Evolutionary conservation across 352 stramenopile genomes (phyloP).

Genomic region (Phytophthora sp.): DNA sequence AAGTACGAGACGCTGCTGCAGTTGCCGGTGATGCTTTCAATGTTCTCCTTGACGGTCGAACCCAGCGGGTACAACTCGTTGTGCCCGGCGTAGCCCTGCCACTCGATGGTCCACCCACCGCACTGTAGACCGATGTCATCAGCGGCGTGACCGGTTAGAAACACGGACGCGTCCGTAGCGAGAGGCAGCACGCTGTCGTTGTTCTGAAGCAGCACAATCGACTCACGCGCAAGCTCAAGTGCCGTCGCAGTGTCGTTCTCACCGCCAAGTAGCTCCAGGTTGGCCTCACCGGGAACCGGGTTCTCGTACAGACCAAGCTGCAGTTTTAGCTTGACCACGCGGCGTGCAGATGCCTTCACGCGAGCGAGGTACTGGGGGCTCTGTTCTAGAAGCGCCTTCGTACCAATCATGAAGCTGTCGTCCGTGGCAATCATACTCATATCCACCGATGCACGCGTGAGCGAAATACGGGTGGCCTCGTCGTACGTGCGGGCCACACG

Average conservation of each 20-base stretch:
- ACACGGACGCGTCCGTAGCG: slow-evolving; percentile 4
- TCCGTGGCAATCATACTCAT: slow-evolving; percentile 83
- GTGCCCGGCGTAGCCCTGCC: slow-evolving; percentile 66
- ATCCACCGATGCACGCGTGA: slow-evolving; percentile 77
- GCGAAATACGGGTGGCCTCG: slow-evolving; percentile 53
- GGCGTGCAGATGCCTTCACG: slow-evolving; percentile 48
- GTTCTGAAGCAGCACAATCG: slow-evolving; percentile 35
- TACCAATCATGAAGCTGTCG: slow-evolving; percentile 42
- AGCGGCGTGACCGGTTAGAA: slow-evolving; percentile 35
- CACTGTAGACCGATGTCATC: slow-evolving; percentile 64
- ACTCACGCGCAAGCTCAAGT: slow-evolving; percentile 63
- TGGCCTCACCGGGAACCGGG: slow-evolving; percentile 43
- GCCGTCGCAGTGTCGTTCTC: slow-evolving; percentile 42
- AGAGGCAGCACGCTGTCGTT: slow-evolving; percentile 19
- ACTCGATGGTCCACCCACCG: slow-evolving; percentile 77
- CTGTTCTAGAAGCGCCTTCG: slow-evolving; percentile 36
- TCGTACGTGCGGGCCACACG: slow-evolving; percentile 34
- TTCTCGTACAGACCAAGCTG: slow-evolving; percentile 61
- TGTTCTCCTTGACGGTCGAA: slow-evolving; percentile 16
- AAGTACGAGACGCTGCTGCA: slow-evolving; percentile 30
- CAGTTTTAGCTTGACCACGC: slow-evolving; percentile 67
- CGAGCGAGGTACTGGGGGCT: slow-evolving; percentile 25
- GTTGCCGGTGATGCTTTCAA: neutral
- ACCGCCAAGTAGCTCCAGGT: slow-evolving; percentile 39
- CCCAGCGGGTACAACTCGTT: slow-evolving; percentile 44